phyloP scores from a whole-genome alignment of 805 yeast species.

The Saccharomycopsis oosterbeekiorum region DNA sequence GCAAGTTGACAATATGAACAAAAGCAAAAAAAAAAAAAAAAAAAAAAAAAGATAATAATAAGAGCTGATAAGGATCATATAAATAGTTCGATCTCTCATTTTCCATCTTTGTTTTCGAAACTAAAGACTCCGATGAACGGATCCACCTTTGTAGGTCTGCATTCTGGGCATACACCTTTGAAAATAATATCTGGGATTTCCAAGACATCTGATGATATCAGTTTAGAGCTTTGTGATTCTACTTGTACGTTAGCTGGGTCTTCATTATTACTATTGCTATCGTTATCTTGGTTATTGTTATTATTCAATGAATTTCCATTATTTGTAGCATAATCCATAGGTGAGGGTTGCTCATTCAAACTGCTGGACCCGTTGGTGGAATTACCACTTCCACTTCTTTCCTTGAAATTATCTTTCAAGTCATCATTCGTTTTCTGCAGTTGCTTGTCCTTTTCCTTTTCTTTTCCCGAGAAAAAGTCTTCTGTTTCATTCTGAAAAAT shows the following conservation, averaged over 20 bases:
- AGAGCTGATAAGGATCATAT: background rate
- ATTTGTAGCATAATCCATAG: background rate
- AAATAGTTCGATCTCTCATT: background rate
- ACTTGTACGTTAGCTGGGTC: background rate
- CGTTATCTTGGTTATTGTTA: background rate
- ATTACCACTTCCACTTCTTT: slow-evolving; percentile 4
- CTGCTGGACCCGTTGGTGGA: slow-evolving; percentile 8
- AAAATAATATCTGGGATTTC: slow-evolving; percentile 40
- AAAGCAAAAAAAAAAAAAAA: background rate
- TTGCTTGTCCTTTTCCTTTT: background rate
- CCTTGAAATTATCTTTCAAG: background rate
- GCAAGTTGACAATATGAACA: too few relatives aligned
- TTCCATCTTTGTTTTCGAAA: slow-evolving; percentile 29
- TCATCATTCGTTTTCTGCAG: background rate
- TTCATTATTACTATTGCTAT: background rate
- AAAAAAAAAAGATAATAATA: background rate
- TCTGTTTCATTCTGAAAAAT: slow-evolving; percentile 24
- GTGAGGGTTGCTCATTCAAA: background rate
- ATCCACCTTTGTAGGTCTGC: slow-evolving; percentile 40
- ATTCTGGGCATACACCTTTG: slow-evolving; percentile 42
- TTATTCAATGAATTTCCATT: background rate
- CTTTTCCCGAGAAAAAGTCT: background rate
- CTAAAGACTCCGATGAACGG: slow-evolving; percentile 48
- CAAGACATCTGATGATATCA: slow-evolving; percentile 25
- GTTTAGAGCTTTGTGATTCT: slow-evolving; percentile 9